Conservation (phyloP, 2,329 filamentous ascomycete genomes). For the Venturia effusa region DNA sequence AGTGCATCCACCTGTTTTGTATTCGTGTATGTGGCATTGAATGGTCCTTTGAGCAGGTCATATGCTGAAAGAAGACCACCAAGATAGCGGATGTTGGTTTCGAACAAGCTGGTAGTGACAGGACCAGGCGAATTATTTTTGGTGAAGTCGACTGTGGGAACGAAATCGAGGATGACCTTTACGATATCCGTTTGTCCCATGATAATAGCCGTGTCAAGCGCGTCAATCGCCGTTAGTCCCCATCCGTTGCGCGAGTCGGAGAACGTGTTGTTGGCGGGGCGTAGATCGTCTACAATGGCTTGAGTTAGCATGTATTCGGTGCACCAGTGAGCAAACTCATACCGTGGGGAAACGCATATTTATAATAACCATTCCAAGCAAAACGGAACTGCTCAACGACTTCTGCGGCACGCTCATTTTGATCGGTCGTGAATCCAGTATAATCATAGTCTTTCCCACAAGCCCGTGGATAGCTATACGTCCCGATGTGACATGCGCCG, state of each 20-base stretch:
- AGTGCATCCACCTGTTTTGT: constrained; percentile 33
- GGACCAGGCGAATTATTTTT: constrained; percentile 25
- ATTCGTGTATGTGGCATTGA: constrained; percentile 19
- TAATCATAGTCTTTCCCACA: not conserved
- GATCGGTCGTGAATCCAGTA: not conserved
- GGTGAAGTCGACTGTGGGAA: constrained; percentile 58
- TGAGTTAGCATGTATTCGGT: constrained; percentile 48
- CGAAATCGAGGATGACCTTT: constrained; percentile 57
- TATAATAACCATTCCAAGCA: constrained; percentile 25
- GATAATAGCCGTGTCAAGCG: constrained; percentile 66
- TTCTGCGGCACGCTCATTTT: constrained; percentile 11
- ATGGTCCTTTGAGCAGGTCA: constrained; percentile 60
- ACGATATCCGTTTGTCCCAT: constrained; percentile 62
- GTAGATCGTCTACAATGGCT: not conserved
- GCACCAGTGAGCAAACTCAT: constrained; percentile 57
- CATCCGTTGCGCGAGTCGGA: constrained; percentile 55
- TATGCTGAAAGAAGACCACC: constrained; percentile 67
- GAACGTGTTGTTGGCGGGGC: constrained; percentile 23
- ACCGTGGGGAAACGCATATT: constrained; percentile 23
- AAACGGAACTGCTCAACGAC: constrained; percentile 21
- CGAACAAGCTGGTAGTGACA: constrained; percentile 59
- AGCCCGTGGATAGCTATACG: not conserved
- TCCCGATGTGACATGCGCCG: not conserved
- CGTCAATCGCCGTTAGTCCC: constrained; percentile 75
- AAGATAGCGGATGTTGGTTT: constrained; percentile 83